These are phyloP conservation scores for Aphanomyces euteiches DNA, from an alignment of 352 stramenopile genomes.

Conservation along the genomic window DNA sequence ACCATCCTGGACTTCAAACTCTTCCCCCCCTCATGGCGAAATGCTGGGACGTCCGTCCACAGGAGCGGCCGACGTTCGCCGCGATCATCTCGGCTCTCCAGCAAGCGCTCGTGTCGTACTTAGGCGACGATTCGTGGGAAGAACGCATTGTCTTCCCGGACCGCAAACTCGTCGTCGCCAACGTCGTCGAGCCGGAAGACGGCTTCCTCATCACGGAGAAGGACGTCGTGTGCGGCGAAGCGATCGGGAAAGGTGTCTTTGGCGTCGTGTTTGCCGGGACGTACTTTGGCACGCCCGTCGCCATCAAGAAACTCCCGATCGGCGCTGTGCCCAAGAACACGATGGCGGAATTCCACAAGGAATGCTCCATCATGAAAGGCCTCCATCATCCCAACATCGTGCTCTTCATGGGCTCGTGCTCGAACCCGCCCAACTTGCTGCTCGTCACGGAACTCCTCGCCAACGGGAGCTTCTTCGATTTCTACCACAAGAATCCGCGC, in stretches of 20 bases:
- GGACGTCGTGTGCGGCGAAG: conserved; percentile 61
- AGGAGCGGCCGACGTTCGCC: conserved; percentile 72
- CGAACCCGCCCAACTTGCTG: conserved; percentile 93
- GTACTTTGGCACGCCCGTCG: conserved; percentile 78
- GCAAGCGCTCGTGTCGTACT: conserved; percentile 59
- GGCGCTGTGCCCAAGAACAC: conserved; percentile 78
- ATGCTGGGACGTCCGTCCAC: conserved; percentile 73
- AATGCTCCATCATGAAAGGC: conserved; percentile 81
- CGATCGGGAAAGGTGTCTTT: conserved; percentile 75
- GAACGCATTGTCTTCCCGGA: conserved; percentile 81
- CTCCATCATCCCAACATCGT: conserved; percentile 97
- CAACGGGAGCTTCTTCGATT: conserved; percentile 84
- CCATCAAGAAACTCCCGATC: conserved; percentile 82
- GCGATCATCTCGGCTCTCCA: conserved; percentile 76
- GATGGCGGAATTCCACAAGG: conserved; percentile 75
- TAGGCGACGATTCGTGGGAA: conserved; percentile 75
- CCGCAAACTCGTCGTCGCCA: conserved; percentile 60
- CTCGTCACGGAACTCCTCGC: conserved; percentile 93
- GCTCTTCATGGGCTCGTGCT: conserved; percentile 96
- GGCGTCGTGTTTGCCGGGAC: conserved; percentile 78
- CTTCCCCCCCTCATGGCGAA: conserved; percentile 62
- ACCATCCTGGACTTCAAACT: conserved; percentile 56
- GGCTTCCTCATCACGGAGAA: conserved; percentile 76
- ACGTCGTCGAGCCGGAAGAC: conserved; percentile 49
- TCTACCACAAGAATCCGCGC: conserved; percentile 76